Conservation (phyloP, 225 moss, liverwort and hornwort species). For the Bryum argenteum region DNA sequence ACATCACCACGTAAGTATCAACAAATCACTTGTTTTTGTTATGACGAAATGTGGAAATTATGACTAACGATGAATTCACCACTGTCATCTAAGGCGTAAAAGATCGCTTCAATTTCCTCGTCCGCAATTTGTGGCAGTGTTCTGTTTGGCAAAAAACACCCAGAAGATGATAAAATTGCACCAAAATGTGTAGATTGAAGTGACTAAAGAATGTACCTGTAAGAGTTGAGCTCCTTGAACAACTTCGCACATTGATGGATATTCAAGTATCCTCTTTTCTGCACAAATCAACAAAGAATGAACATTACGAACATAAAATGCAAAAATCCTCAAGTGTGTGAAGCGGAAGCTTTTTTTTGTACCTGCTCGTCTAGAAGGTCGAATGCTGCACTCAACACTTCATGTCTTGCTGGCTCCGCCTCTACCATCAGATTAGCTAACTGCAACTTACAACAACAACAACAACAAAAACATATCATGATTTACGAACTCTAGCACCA, state of each 20-base stretch:
- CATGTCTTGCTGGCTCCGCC: too few relatives aligned
- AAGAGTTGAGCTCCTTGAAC: too few relatives aligned
- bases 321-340: neutral
- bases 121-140: constrained; percentile 86
- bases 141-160: constrained; percentile 41
- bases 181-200: too few relatives aligned
- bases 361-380: constrained; percentile 78
- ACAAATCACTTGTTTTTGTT: neutral
- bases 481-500: too few relatives aligned
- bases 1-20: constrained; percentile 3
- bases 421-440: constrained; percentile 74
- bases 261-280: constrained; percentile 67
- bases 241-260: too few relatives aligned
- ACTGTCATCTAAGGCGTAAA: constrained; percentile 89
- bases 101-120: constrained; percentile 83
- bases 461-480: neutral
- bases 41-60: neutral
- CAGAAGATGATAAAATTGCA: too few relatives aligned
- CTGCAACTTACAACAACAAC: constrained; percentile 48
- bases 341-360: constrained; percentile 12
- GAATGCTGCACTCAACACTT: too few relatives aligned
- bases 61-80: constrained; percentile 77
- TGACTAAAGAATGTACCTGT: too few relatives aligned
- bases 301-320: too few relatives aligned
- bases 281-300: too few relatives aligned